These are phyloP conservation scores for Leishmania arabica DNA, from an alignment of 208 protist species.

Conservation along the genomic window DNA sequence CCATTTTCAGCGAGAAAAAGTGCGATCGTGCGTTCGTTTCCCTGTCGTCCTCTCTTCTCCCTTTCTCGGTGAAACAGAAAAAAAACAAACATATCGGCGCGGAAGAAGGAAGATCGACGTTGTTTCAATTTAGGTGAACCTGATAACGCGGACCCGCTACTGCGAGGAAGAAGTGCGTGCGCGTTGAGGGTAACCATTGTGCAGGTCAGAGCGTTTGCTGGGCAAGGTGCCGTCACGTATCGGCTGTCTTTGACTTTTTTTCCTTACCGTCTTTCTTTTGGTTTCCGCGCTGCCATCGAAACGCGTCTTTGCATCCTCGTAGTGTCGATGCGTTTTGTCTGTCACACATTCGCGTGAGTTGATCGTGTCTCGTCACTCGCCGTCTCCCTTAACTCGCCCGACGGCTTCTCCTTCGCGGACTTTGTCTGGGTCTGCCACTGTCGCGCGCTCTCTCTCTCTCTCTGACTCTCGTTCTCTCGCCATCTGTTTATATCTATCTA, in stretches of 20 bases:
- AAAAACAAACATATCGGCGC: not conserved
- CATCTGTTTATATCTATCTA: not conserved
- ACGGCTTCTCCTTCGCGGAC: not conserved
- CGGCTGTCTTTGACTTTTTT: not conserved
- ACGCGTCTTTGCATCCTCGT: not conserved
- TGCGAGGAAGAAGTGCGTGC: not conserved
- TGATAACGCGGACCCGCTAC: not conserved
- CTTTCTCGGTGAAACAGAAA: not conserved
- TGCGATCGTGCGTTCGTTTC: not conserved
- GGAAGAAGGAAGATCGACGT: not conserved
- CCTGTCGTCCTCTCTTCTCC: not conserved
- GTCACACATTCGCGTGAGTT: not conserved
- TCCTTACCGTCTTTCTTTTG: not conserved
- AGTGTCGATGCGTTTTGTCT: not conserved
- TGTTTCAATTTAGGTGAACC: not conserved
- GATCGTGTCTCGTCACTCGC: not conserved
- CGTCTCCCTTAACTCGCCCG: not conserved
- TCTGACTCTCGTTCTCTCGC: not conserved
- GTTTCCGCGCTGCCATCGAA: not conserved
- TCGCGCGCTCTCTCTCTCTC: not conserved
- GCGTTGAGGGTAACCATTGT: not conserved
- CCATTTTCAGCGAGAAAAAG: not conserved
- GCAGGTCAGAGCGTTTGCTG: not conserved
- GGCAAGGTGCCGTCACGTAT: not conserved
- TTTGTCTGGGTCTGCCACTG: not conserved